Conservation (phyloP, 345 rosid species). For the Noccaea bulbosa region DNA sequence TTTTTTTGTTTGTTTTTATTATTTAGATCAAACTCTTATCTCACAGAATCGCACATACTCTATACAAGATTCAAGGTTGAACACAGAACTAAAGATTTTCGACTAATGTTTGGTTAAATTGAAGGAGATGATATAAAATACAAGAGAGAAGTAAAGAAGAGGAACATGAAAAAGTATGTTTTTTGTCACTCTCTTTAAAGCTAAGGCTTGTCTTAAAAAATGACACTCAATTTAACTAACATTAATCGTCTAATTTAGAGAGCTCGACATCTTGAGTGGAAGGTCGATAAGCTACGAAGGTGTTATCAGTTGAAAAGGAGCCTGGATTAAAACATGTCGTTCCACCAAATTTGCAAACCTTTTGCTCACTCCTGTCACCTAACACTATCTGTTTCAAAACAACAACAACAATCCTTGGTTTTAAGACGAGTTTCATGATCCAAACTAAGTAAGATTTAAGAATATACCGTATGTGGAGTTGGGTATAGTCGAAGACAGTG, state of each 20-base stretch:
- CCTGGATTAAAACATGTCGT: conserved; percentile 93
- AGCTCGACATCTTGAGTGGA: neutral
- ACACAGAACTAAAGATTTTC: too few species aligned
- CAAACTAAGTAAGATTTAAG: neutral
- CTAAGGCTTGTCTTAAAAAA: neutral
- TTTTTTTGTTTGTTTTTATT: neutral
- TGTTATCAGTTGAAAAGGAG: conserved; percentile 73
- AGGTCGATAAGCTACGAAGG: conserved; percentile 56
- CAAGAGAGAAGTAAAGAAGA: neutral
- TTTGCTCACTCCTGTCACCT: conserved; percentile 83
- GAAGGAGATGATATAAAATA: neutral
- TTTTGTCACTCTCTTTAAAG: neutral
- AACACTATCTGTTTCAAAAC: conserved; percentile 63
- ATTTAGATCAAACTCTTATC: neutral
- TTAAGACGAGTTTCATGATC: too few species aligned
- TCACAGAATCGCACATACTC: too few species aligned
- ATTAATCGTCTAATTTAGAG: neutral
- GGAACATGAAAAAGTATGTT: neutral
- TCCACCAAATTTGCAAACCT: conserved; percentile 74
- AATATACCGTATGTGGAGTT: conserved; percentile 80
- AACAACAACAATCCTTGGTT: conserved; percentile 2
- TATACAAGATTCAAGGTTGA: too few species aligned
- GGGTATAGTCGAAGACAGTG: conserved; percentile 92
- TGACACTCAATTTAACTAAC: too few species aligned
- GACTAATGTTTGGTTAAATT: neutral